Evolutionary conservation across 1,284 basidiomycete genomes (phyloP), one percentile per base, ranked within the genome.

Genomic region (Tylopilus sp.): DNA sequence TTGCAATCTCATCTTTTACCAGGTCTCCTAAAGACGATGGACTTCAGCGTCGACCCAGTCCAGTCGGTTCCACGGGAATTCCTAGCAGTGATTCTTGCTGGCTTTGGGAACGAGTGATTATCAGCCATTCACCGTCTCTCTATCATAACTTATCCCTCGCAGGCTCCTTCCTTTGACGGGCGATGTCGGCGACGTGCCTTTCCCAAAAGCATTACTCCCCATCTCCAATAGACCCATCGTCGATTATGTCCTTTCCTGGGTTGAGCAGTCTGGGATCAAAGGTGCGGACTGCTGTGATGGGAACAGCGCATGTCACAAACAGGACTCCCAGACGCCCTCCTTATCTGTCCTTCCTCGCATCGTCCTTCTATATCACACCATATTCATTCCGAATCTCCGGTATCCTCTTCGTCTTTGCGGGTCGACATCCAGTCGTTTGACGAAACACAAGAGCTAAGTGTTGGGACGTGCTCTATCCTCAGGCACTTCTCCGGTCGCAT

Each of bases 201-300:
- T 78, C 62, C 85, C 87, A 31, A 97, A 97, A 66, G 88, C 92
- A 6, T 71, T 97, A 9, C 74, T 97, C 28, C 89, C 92, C 3
- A 80, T 97, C 33, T 92, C 82, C 25, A 95, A 96, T 61, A 87
- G 79, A 56, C 90, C 92, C 0, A 84, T 97, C 72, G 76, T 97
- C 54, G 89, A 93, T 63, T 89, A 90, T 59, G 79, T 83, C 7
- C 74, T 97, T 18, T 76, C 82, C 26, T 95, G 93, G 92, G 70
- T 97, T 23, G 89, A 96, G 58, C 81, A 89, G 39, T 84, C 91
- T 16, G 90, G 91, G 11, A 81, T 97, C 34, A 82, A 80, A 72
- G 92, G 94, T 89, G 52, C 50, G 72, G 64, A 28, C 10, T 13
- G n/a, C 41, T 39, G 41, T 28, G 12, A 54, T 29, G 40, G 33